Evolutionary conservation across 2,329 filamentous ascomycete genomes (phyloP).

Genomic region (Neopestalotiopsis sp.): DNA sequence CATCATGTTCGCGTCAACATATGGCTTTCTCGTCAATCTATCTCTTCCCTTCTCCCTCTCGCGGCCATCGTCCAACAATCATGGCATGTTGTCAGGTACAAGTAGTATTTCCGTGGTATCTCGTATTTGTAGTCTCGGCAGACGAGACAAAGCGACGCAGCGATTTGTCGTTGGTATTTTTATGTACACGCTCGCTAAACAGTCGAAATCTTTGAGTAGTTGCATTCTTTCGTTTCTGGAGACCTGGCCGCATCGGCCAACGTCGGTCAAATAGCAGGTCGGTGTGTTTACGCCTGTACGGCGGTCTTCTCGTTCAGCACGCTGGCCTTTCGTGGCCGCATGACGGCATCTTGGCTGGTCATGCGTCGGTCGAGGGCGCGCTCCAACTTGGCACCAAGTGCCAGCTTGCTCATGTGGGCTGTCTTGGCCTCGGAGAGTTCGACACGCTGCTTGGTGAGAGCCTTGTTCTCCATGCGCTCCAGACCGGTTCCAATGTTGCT

Average conservation of each 20-base stretch:
- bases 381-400: conserved; percentile 88
- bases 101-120: not conserved
- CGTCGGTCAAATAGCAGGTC: not conserved
- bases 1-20: not conserved
- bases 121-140: not conserved
- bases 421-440: conserved; percentile 79
- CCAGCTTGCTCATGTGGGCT: conserved; percentile 83
- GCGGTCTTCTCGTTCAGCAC: conserved; percentile 30
- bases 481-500: conserved; percentile 78
- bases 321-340: conserved; percentile 61
- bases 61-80: not conserved
- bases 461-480: conserved; percentile 89
- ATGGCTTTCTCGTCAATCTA: not conserved
- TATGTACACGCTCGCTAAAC: conserved; percentile 6
- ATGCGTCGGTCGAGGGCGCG: conserved; percentile 85
- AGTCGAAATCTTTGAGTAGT: not conserved
- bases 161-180: not conserved
- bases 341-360: conserved; percentile 87
- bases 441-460: conserved; percentile 82
- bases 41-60: not conserved
- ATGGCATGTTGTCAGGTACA: not conserved
- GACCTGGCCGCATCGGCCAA: not conserved
- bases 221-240: not conserved
- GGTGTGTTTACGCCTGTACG: conserved; percentile 12
- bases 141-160: not conserved